Evolutionary conservation across 164 flowering plant genomes (phyloP), one percentile per base, ranked within the genome.

Genomic region (Vitis labrusca): DNA sequence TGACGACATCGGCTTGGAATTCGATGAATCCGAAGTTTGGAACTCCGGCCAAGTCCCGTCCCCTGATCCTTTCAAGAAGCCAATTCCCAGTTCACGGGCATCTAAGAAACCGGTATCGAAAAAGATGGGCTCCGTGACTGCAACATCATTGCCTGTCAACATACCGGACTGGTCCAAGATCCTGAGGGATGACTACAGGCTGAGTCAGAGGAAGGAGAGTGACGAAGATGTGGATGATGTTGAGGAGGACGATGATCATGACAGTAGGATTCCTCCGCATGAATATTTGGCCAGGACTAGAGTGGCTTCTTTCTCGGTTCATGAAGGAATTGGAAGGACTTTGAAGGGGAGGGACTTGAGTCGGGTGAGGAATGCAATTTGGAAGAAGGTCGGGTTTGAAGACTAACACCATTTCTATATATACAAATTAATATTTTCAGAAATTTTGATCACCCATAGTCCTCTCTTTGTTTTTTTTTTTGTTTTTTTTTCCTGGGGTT

Each of bases 151-250:
- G 77, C 86, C 84, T 44, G 72, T 83, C 32, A 80, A 74, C 73
- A 71, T 83, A 17, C 86, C 84, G 30, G 86, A 80, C 72, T 83
- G 86, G 86, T 83, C 84, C 12, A 76, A 78, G 75, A 83, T 80
- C 47, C 71, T 76, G 14, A 54, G 72, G 12, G 69, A 59, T 1
- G 77, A 72, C 2, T 54, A 63, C 66, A 52, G 75, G 5, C 67
- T 62, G 8, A 13, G 64, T 10, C 50, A 23, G 0, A 10, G 54
- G 66, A 62, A 59, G 17, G 70, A 64, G 30, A 64, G 50, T n/a
- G 73, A 27, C 8, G 73, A 63, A 5, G 68, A 19, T 14, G 19
- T 11, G 4, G 71, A 65, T 3, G 63, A 5, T 30, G 67, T 1
- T n/a, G 75, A 56, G 12, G 66, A 58, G 0, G 72, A 64, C 0